Evolutionary conservation across 2,329 filamentous ascomycete species (phyloP).

Genomic region (Metarhizium sp.): DNA sequence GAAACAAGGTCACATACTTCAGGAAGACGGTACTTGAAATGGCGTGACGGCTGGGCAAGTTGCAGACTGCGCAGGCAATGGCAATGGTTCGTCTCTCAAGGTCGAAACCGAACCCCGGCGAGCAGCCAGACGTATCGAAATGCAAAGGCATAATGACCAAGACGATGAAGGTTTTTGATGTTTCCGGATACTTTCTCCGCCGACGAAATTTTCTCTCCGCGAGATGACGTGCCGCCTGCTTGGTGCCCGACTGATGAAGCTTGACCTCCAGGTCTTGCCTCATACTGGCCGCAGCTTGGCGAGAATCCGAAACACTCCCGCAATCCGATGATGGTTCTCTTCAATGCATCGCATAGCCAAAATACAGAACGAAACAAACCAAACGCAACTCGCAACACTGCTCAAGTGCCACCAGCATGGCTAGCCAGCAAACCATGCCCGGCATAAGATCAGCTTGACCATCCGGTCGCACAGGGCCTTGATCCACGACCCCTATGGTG

Average conservation of each 20-base stretch:
- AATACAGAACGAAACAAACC: not conserved
- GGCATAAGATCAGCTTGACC: constrained; percentile 31
- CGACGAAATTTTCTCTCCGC: not conserved
- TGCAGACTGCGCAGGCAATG: too few species aligned
- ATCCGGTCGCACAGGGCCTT: constrained; percentile 34
- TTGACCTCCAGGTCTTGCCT: not conserved
- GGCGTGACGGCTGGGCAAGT: too few species aligned
- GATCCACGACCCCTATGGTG: constrained; percentile 16
- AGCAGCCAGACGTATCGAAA: not conserved
- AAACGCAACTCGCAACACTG: not conserved
- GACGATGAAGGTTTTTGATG: not conserved
- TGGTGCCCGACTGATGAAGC: not conserved
- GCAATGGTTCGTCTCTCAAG: too few species aligned
- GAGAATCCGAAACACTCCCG: constrained; percentile 3
- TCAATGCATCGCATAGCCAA: not conserved
- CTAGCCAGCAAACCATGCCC: constrained; percentile 3
- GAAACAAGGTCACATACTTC: too few species aligned
- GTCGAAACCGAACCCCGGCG: too few species aligned
- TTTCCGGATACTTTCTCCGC: not conserved
- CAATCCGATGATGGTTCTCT: not conserved
- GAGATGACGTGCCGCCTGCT: not conserved
- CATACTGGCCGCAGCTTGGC: not conserved
- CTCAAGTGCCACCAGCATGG: not conserved
- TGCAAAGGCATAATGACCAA: not conserved
- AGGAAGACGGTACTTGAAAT: too few species aligned